phyloP scores from a whole-genome alignment of 2,329 filamentous ascomycete genomes.

The Trichothecium roseum region DNA sequence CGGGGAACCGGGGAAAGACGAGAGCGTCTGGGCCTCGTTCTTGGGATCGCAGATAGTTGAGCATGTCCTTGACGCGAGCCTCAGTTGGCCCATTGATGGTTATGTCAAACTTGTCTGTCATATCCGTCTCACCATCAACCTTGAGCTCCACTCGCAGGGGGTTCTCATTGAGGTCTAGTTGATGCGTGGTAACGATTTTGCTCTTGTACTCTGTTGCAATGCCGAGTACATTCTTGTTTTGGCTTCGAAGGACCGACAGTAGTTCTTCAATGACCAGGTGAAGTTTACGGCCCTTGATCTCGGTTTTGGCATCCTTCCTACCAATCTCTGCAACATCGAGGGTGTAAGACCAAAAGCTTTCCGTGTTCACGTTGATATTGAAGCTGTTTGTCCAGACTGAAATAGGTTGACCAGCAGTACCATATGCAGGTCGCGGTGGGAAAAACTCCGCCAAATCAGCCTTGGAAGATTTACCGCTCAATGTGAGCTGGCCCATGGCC shows the following conservation, averaged over 20 bases:
- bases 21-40: constrained; percentile 21
- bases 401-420: constrained; percentile 28
- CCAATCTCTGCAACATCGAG: constrained; percentile 23
- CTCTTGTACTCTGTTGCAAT: constrained; percentile 40
- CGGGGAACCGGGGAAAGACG: constrained; percentile 37
- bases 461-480: constrained; percentile 2
- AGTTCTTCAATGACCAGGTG: constrained; percentile 25
- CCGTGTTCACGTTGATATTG: constrained; percentile 25
- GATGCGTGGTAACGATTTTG: constrained; percentile 29
- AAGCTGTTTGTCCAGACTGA: constrained; percentile 47
- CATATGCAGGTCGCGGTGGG: constrained; percentile 39
- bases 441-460: too few species aligned
- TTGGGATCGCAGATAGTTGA: constrained; percentile 34
- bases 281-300: constrained; percentile 33
- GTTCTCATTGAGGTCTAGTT: constrained; percentile 23
- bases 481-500: constrained; percentile 17
- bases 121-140: constrained; percentile 17
- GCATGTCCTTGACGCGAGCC: constrained; percentile 27
- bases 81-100: constrained; percentile 27
- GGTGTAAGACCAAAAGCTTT: constrained; percentile 33
- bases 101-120: constrained; percentile 26
- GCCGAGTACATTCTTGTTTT: constrained; percentile 15
- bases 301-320: constrained; percentile 9
- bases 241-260: too few species aligned
- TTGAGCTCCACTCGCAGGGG: constrained; percentile 23